Conservation (phyloP, 2,329 filamentous ascomycete genomes). For the Cyphellophora attinorum region DNA sequence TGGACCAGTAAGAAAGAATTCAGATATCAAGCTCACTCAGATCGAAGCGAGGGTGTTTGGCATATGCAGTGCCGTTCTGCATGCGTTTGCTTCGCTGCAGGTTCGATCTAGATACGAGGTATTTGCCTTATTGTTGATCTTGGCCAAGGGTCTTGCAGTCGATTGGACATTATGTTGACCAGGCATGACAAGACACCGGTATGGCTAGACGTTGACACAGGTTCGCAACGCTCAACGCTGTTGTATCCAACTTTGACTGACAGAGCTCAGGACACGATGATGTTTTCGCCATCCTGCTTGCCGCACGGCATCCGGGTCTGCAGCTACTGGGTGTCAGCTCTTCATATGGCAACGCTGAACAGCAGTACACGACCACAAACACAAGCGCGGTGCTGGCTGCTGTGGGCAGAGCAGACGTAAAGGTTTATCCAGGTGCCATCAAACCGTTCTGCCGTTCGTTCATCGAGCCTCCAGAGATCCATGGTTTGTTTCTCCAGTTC, state of each 20-base stretch:
- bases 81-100: too few species aligned
- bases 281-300: slow-evolving; percentile 81
- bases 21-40: too few species aligned
- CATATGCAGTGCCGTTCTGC: too few species aligned
- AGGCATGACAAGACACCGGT: slow-evolving; percentile 34
- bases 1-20: too few species aligned
- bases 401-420: slow-evolving; percentile 62
- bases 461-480: slow-evolving; percentile 73
- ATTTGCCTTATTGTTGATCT: too few species aligned
- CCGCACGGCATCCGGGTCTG: slow-evolving; percentile 68
- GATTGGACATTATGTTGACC: too few species aligned
- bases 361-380: slow-evolving; percentile 77
- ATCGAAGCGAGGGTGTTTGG: too few species aligned
- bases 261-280: slow-evolving; percentile 47
- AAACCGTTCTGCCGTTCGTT: slow-evolving; percentile 65
- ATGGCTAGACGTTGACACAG: slow-evolving; percentile 59
- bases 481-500: slow-evolving; percentile 44
- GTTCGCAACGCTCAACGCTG: slow-evolving; percentile 24
- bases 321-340: slow-evolving; percentile 78
- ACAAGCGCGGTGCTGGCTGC: slow-evolving; percentile 74
- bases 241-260: neutral
- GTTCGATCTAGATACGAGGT: too few species aligned
- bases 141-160: too few species aligned
- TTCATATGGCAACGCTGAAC: slow-evolving; percentile 81
- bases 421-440: slow-evolving; percentile 63